Base-by-base conservation (phyloP, 2,329 filamentous ascomycete genomes). In the Fusarium protoensiforme region DNA sequence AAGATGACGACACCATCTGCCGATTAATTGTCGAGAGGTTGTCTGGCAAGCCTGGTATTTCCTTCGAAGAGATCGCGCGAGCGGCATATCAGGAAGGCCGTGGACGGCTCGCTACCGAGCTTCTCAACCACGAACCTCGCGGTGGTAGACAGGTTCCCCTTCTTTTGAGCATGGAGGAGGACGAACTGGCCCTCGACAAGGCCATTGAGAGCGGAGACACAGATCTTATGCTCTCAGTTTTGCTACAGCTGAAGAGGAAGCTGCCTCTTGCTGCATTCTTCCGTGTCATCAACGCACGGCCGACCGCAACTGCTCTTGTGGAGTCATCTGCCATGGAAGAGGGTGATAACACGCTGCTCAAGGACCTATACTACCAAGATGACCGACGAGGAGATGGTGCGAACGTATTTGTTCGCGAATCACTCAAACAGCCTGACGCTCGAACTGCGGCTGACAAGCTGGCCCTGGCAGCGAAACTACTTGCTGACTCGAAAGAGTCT, bases 351-450 rank as follows among this genome's bases (percentile, higher is more conserved):
- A 88, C 90, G 1, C 83, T 99, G 24, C 89, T 99, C 29, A 99
- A 98, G 79, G 96, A 98, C 79, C 86, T 99, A 5, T 99, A 96
- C 84, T 99, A 99, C 81, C 96, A 98, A 83, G 96, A 98, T 78
- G 96, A 99, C 80, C 91, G 96, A 7, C 91, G 95, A 5, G 86
- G 95, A 7, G 96, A 98, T 73, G 95, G 96, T 4, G 93, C 96
- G 0, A 93, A 94, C 66, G 91, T 99, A 2, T 93, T 98, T 67
- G 86, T 99, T 16, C 90, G 91, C 22, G 96, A 99, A 83, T 94
- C 95, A 1, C 86, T 99, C 9, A 84, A 88, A 6, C 93, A 96
- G 78, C 87, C 91, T 1, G 91, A 93, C 71, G 86, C 91, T 29
- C 88, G 91, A 36, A 92, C 91, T 1, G 89, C 93, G 7, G 88